These are phyloP conservation scores for Euphorbia peplus DNA, from an alignment of 345 rosid species.

Conservation along the genomic window DNA sequence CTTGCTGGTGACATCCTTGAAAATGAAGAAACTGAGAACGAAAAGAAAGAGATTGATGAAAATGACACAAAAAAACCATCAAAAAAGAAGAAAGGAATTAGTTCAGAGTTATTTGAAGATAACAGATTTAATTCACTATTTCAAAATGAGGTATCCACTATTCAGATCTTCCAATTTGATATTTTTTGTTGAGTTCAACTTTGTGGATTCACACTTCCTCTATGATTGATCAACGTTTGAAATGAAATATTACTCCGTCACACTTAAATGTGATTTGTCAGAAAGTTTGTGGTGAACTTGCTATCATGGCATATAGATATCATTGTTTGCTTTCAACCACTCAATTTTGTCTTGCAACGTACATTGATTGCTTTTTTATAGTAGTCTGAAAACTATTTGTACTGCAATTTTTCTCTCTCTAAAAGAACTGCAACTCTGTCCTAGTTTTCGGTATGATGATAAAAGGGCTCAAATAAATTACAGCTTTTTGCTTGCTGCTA, in stretches of 20 bases:
- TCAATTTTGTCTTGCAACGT: neutral
- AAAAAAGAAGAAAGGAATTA: conserved; percentile 70
- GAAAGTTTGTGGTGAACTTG: neutral
- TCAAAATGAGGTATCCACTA: conserved; percentile 51
- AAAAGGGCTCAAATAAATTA: neutral
- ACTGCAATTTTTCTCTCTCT: neutral
- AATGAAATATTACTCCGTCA: no score
- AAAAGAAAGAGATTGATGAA: conserved; percentile 41
- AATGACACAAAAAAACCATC: conserved; percentile 56
- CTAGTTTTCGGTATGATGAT: neutral
- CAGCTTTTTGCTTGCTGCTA: neutral
- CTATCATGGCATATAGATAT: neutral
- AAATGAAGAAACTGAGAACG: conserved; percentile 57
- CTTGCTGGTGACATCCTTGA: conserved; percentile 55
- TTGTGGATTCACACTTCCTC: neutral
- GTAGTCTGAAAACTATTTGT: neutral
- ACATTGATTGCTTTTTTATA: neutral
- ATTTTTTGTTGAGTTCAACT: neutral
- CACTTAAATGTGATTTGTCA: neutral
- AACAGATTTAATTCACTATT: conserved; percentile 55
- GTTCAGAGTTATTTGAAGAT: conserved; percentile 47
- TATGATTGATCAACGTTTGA: neutral
- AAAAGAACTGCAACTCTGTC: neutral
- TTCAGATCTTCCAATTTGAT: neutral
- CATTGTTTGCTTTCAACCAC: neutral